Evolutionary conservation across 2,329 filamentous ascomycete species (phyloP).

Genomic region (Colletotrichum orchidophilum): DNA sequence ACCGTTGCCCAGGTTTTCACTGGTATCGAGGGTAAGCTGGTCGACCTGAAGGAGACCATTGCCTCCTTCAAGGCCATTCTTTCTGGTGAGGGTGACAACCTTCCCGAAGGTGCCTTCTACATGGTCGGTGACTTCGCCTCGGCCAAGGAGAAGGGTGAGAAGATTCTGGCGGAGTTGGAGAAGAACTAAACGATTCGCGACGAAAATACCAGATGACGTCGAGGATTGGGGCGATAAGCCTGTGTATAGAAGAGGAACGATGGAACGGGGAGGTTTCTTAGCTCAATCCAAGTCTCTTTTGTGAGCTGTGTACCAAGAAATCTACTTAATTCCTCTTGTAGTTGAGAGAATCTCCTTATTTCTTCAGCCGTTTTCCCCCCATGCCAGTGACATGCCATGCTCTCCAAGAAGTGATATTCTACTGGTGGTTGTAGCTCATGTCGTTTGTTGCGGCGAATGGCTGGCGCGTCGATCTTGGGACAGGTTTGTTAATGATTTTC

Average conservation of each 20-base stretch:
- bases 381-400: neutral
- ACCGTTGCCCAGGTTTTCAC: slow-evolving; percentile 87
- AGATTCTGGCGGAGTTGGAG: slow-evolving; percentile 97
- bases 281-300: slow-evolving; percentile 66
- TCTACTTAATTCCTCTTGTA: slow-evolving; percentile 59
- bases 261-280: slow-evolving; percentile 58
- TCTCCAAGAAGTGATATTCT: neutral
- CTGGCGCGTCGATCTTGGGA: no score
- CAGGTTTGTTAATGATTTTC: no score
- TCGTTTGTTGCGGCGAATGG: no score
- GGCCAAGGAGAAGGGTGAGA: slow-evolving; percentile 96
- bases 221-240: slow-evolving; percentile 58
- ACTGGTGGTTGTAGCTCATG: neutral
- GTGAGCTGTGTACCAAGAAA: slow-evolving; percentile 71
- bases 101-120: slow-evolving; percentile 95
- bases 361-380: slow-evolving; percentile 9
- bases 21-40: slow-evolving; percentile 93
- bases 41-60: slow-evolving; percentile 99
- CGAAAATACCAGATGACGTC: slow-evolving; percentile 34
- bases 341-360: slow-evolving; percentile 37
- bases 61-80: slow-evolving; percentile 97
- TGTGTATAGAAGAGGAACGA: slow-evolving; percentile 69
- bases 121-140: slow-evolving; percentile 98
- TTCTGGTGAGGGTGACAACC: slow-evolving; percentile 91
- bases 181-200: slow-evolving; percentile 41